A percentile compares a stretch with the other conserved stretches of the same genome.
phyloP scores from a whole-genome alignment of 208 protist genomes.

The Trypanosoma congolense region DNA sequence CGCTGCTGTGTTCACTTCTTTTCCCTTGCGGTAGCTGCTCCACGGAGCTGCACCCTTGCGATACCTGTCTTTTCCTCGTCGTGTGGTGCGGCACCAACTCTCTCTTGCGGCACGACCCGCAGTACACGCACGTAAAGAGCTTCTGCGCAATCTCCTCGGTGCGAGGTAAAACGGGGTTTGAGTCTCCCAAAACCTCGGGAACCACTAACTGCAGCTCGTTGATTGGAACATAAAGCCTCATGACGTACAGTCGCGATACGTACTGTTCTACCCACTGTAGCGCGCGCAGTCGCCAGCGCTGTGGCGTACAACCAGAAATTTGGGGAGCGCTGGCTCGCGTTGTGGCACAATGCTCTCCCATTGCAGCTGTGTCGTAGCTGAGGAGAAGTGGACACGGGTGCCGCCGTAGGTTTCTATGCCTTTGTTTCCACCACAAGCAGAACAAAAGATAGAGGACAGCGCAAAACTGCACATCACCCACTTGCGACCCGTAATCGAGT shows the following conservation, averaged over 20 bases:
- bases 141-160: constrained; percentile 74
- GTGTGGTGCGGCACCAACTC: constrained; percentile 34
- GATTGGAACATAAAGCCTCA: constrained; percentile 65
- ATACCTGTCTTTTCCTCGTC: constrained; percentile 6
- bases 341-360: neutral
- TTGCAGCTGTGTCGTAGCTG: neutral
- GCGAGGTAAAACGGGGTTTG: constrained; percentile 57
- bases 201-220: constrained; percentile 80
- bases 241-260: constrained; percentile 48
- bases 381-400: constrained; percentile 22
- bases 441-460: constrained; percentile 69
- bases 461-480: constrained; percentile 82
- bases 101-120: constrained; percentile 53
- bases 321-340: neutral
- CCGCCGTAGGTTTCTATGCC: constrained; percentile 26
- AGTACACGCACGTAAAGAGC: constrained; percentile 81
- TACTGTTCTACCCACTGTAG: constrained; percentile 83
- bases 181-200: constrained; percentile 59
- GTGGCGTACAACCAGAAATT: constrained; percentile 19
- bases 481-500: constrained; percentile 71
- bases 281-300: constrained; percentile 68
- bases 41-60: neutral
- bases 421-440: constrained; percentile 78
- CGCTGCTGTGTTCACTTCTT: neutral
- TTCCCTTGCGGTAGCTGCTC: neutral